Evolutionary conservation across 108 stramenopile genomes (phyloP).

Genomic region (Skeletonema marinoi): DNA sequence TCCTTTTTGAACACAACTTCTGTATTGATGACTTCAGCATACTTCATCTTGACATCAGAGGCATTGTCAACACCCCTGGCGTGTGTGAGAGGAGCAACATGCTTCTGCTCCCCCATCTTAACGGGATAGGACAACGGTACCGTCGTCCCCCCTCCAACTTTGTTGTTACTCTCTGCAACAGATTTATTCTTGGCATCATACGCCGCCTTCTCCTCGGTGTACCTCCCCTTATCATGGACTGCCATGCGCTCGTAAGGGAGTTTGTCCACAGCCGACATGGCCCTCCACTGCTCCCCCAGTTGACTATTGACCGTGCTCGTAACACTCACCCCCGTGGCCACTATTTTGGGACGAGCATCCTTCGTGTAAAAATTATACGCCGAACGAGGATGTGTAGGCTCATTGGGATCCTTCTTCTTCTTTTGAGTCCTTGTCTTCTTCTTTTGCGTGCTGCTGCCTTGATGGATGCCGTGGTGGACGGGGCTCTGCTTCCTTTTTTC

Average conservation of each 20-base stretch:
- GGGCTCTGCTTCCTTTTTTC: not conserved
- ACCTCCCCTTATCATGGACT: not conserved
- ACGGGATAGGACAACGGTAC: not conserved
- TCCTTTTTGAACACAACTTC: not conserved
- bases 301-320: no score
- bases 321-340: not conserved
- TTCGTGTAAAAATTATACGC: not conserved
- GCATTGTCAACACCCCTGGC: not conserved
- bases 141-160: not conserved
- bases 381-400: not conserved
- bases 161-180: not conserved
- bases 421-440: slow-evolving; percentile 7
- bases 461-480: not conserved
- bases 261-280: not conserved
- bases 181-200: not conserved
- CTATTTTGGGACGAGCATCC: not conserved
- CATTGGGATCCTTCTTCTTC: not conserved
- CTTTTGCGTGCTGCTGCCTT: not conserved
- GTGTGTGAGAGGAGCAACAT: not conserved
- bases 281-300: not conserved
- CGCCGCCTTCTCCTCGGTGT: not conserved
- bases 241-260: not conserved
- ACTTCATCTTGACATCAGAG: not conserved
- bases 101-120: not conserved
- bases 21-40: not conserved